These are phyloP conservation scores for Pichia sp. DNA, from an alignment of 1,139 yeast genomes.

Conservation along the genomic window DNA sequence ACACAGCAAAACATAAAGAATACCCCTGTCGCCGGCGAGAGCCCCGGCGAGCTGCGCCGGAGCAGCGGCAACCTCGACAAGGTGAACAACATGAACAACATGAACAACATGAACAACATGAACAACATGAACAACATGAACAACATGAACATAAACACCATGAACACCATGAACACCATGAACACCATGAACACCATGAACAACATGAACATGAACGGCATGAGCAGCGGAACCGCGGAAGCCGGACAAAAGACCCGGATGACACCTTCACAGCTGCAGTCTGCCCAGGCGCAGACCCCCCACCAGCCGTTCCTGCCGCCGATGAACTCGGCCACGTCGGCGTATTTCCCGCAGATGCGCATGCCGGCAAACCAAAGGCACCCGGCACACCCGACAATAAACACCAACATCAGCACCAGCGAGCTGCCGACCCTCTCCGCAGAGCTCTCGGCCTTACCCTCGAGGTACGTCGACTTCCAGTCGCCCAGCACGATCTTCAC, in stretches of 20 bases:
- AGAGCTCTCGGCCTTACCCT: constrained; percentile 41
- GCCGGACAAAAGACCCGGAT: not conserved
- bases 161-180: too few species aligned
- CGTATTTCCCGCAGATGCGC: constrained; percentile 14
- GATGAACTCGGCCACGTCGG: constrained; percentile 20
- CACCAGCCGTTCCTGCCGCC: constrained; percentile 12
- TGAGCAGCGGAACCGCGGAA: not conserved
- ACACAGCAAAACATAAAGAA: not conserved
- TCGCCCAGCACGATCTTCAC: constrained; percentile 32
- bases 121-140: too few species aligned
- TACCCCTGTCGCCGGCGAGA: not conserved
- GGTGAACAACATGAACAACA: not conserved
- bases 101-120: too few species aligned
- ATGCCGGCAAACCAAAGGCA: not conserved
- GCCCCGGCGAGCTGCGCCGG: not conserved
- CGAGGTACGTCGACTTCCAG: constrained; percentile 41
- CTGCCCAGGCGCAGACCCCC: not conserved
- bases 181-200: too few species aligned
- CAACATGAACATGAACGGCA: not conserved
- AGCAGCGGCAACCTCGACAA: not conserved
- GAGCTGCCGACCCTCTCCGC: constrained; percentile 31
- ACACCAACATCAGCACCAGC: not conserved
- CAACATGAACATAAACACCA: too few species aligned
- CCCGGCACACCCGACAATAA: constrained; percentile 1
- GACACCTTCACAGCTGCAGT: constrained; percentile 2